Base-by-base conservation (phyloP, 306 rosid species). In the Lathyrus sativus region DNA sequence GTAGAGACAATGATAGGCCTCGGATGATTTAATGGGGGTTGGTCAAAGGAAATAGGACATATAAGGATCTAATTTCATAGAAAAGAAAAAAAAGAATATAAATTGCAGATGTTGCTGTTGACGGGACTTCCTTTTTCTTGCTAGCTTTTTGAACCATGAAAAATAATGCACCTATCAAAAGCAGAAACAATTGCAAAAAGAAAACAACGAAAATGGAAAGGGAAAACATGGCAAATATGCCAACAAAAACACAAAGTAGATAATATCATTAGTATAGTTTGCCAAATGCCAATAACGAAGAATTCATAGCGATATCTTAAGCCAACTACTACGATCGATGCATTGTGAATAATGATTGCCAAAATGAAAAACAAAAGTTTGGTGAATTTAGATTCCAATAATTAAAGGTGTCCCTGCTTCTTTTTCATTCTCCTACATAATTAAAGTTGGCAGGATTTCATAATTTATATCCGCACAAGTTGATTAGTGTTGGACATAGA, bases 131-230 rank as follows among this genome's bases (percentile, higher is more conserved):
- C 58, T 33, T 59, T 69, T 29, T 15, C 7, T 18, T 13, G 14
- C 2, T 59, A 50, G 66, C 54, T 44, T 73, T 72, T 54, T 67
- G 15, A 10, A 37, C 44, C 55, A 62, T 45, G 68, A 17, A 54
- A 74, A 74, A 73, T 79, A 79, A 74, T 62, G 75, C 74, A 54
- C 28, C 48, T 15, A 42, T 38, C 9, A 72, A 76, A 76, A 73
- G 60, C 75, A 49, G 71, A 67, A 59, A 67, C 42, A 58, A 68
- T 73, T 68, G 64, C 75, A 73, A 43, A 65, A 70, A 63, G 29
- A 35, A 63, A 73, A 43, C 43, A 29, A 72, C 73, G 75, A 72
- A 71, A 35, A 72, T 39, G 50, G 58, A 46, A 35, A 38, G 42
- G 65, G 75, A 9, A 68, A 59, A 17, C 63, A 24, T 24, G 26